phyloP scores from a whole-genome alignment of 2,329 filamentous ascomycete genomes.

The Pseudogymnoascus sp. region DNA sequence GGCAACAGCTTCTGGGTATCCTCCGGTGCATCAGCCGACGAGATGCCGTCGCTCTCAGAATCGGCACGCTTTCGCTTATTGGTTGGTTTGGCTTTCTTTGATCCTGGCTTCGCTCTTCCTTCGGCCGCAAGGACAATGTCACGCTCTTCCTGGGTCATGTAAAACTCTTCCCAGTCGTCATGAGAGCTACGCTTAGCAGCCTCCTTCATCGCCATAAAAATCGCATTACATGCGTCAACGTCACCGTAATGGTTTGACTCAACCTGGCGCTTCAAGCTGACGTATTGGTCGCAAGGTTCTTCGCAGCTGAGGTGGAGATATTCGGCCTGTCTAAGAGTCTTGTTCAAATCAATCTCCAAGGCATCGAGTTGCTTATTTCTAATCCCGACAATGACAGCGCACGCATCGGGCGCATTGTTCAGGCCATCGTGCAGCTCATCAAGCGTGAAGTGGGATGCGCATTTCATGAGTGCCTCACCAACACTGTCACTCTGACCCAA shows the following conservation, averaged over 20 bases:
- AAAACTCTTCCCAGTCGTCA: conserved; percentile 29
- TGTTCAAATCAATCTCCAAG: conserved; percentile 22
- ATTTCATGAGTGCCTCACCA: conserved; percentile 47
- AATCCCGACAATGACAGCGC: conserved; percentile 28
- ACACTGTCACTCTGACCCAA: conserved; percentile 38
- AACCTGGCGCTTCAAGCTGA: conserved; percentile 19
- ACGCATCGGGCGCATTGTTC: conserved; percentile 27
- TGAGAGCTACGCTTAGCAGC: conserved; percentile 18
- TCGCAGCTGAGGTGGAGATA: conserved; percentile 28
- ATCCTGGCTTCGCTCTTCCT: not conserved
- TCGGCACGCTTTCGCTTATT: conserved; percentile 7
- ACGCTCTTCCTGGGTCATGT: conserved; percentile 4
- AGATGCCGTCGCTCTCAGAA: conserved; percentile 11
- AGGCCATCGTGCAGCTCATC: conserved; percentile 25
- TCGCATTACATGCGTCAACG: not conserved
- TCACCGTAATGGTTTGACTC: conserved; percentile 10
- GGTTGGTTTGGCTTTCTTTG: conserved; percentile 6
- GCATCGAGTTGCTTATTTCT: conserved; percentile 22
- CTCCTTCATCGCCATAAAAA: not conserved
- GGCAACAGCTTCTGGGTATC: conserved; percentile 13
- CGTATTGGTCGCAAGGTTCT: conserved; percentile 22
- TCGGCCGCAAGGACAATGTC: not conserved
- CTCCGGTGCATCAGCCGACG: conserved; percentile 8
- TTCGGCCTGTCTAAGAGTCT: conserved; percentile 23
- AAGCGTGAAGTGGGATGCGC: conserved; percentile 33